Evolutionary conservation across 257 asterid genomes (phyloP), one percentile per base, ranked within the genome.

Genomic region (Fraxinus quadrangulata): DNA sequence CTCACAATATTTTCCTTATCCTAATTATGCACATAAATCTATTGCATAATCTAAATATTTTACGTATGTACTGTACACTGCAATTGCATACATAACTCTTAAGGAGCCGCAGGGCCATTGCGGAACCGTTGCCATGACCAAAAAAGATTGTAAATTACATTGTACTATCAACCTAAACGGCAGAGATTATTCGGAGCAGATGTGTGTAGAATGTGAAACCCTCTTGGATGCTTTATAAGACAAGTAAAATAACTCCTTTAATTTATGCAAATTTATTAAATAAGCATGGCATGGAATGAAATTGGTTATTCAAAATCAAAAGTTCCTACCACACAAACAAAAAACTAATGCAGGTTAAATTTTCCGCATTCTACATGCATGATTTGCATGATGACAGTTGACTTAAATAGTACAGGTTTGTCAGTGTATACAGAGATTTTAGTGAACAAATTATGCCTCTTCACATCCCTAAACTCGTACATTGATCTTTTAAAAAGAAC

Each of bases 1-100:
- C 74, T 72, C 75, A 76, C 6, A 65, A 42, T 33, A 68, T 17
- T 54, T 34, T 73, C 30, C 7, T 51, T 45, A 2, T 24, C 56
- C n/a, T 34, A 71, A 33, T 73, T 21, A 59, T 67, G 51, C 12
- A 34, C 69, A 68, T 36, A 69, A 30, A 13, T 11, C 73, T 42
- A 11, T 11, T 42, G 49, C 49, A 42, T 42, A 42, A 42, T 42
- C 49, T 42, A 42, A 42, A 42, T 33, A 42, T 11, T 42, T 42
- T 14, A 54, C 67, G 23, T 2, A n/a, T 21, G 13, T 19, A n/a
- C 30, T 8, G 14, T 5, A 23, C 23, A 7, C 23, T 2, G 42
- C 17, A 63, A 61, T 45, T 67, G 17, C 67, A 40, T 28, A 37
- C 31, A 71, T 34, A 39, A 40, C 42, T 51, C 24, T 63, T 4